Base-by-base conservation (phyloP, 306 rosid genomes). In the Astragalus membranaceus region DNA sequence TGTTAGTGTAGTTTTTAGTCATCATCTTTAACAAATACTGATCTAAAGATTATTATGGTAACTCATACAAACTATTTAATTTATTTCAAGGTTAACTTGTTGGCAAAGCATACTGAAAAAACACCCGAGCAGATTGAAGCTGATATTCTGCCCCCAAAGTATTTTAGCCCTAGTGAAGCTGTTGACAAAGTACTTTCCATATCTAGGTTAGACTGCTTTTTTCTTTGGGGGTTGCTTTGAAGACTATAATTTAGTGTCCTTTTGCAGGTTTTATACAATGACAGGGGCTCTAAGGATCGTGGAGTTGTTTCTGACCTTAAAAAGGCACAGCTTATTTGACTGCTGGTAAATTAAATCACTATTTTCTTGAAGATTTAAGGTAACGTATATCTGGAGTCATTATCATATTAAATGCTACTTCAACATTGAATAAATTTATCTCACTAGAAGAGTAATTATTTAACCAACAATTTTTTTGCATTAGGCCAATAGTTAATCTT, bases 111-210 rank as follows among this genome's bases (percentile, higher is more conserved):
- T n/a, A n/a, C n/a, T n/a, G n/a, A n/a, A n/a, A n/a, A n/a, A n/a
- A n/a, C n/a, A n/a, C n/a, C n/a, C n/a, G n/a, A n/a, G 86, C 92
- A 91, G 75, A 86, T 94, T 70, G 97, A 88, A 79, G 88, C 85
- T 15, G 97, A 94, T 74, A 83, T 86, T 70, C 85, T 81, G 75
- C 92, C 95, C 13, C 99, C 99, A 47, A 94, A 94, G 81, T 94
- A 91, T 85, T 94, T 91, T 79, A 94, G 92, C 75, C 99, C 99
- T 10, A 94, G 89, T 51, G 97, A 94, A 80, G 99, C 99, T 73
- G 95, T 94, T 71, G 97, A 94, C 51, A 94, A 94, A 96, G 97
- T 94, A 82, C 64, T 50, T 14, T 5, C 58, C 70, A 46, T 70
- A 73, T 37, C 3, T 58, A 10, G 41, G 48, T 39, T 49, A 13